Evolutionary conservation across 2,329 filamentous ascomycete species (phyloP).

Genomic region (Colletotrichum nymphaeae): DNA sequence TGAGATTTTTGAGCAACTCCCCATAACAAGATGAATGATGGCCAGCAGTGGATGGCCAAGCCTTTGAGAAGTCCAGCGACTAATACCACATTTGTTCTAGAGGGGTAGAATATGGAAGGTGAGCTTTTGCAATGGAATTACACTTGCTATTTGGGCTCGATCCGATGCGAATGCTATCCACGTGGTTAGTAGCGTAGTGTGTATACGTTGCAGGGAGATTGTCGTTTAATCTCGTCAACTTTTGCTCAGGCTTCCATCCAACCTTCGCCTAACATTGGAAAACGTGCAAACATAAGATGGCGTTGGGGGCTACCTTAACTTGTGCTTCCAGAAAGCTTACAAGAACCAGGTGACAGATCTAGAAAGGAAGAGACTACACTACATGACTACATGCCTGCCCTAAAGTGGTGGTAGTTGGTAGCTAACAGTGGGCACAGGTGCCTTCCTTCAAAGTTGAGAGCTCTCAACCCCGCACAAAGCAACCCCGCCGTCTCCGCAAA

Average conservation of each 20-base stretch:
- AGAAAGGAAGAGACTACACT: not conserved
- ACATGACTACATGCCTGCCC: no score
- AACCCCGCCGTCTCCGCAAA: slow-evolving; percentile 13
- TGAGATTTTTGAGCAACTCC: not conserved
- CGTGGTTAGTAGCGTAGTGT: not conserved
- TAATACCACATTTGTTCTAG: no score
- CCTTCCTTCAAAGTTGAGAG: not conserved
- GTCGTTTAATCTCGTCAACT: not conserved
- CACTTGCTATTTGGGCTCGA: not conserved
- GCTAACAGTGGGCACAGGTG: not conserved
- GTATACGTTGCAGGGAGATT: not conserved
- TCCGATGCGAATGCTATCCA: not conserved
- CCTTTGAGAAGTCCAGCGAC: not conserved
- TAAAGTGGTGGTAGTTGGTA: not conserved
- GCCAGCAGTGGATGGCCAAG: not conserved
- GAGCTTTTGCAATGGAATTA: not conserved
- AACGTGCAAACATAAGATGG: not conserved
- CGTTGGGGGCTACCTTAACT: not conserved
- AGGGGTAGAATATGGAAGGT: no score
- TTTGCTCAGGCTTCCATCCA: not conserved
- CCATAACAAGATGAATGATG: not conserved
- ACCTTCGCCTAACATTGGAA: not conserved
- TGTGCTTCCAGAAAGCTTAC: not conserved
- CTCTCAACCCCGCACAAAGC: slow-evolving; percentile 21
- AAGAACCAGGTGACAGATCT: not conserved